Evolutionary conservation across 2,329 filamentous ascomycete genomes (phyloP).

Genomic region (Botrytis paeoniae): DNA sequence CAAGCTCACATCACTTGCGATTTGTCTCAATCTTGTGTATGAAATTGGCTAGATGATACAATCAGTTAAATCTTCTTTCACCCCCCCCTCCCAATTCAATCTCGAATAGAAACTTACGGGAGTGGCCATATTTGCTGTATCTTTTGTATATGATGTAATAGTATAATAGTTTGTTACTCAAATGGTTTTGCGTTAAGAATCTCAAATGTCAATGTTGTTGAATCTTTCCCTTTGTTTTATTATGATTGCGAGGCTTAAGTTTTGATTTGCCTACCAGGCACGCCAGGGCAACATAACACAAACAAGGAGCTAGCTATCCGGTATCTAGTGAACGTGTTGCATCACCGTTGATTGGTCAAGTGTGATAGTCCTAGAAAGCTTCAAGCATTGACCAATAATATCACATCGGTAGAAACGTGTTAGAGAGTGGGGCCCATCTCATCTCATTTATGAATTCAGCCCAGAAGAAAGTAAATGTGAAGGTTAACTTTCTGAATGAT

Average conservation of each 20-base stretch:
- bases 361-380: background rate
- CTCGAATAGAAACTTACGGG: conserved; percentile 6
- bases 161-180: background rate
- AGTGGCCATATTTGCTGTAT: conserved; percentile 29
- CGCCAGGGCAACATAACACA: background rate
- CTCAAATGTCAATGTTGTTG: background rate
- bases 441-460: background rate
- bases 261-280: background rate
- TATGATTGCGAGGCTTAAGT: background rate
- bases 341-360: conserved; percentile 9
- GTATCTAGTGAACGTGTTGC: background rate
- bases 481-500: background rate
- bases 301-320: background rate
- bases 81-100: background rate
- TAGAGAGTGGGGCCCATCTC: background rate
- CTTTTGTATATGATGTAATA: conserved; percentile 5
- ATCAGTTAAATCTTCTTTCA: background rate
- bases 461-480: background rate
- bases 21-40: conserved; percentile 75
- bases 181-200: background rate
- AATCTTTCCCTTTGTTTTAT: background rate
- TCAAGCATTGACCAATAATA: conserved; percentile 7
- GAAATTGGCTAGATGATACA: conserved; percentile 62
- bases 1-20: conserved; percentile 71
- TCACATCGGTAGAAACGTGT: conserved; percentile 1